phyloP scores from a whole-genome alignment of 768 basidiomycete genomes.

The Tulasnella sp. region DNA sequence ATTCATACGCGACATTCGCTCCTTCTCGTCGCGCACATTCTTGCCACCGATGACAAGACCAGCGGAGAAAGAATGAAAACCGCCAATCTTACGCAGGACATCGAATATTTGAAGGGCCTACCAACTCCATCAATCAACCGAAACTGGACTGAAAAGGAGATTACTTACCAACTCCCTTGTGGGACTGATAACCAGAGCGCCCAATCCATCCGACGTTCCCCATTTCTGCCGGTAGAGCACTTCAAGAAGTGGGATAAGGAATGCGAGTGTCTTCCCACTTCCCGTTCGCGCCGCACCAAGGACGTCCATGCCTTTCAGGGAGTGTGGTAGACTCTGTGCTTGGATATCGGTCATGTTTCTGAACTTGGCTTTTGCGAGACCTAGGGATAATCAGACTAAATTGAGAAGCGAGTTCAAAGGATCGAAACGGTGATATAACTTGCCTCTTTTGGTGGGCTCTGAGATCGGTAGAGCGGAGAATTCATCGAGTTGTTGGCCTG shows the following conservation, averaged over 20 bases:
- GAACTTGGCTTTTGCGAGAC: conserved; percentile 78
- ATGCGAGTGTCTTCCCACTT: conserved; percentile 64
- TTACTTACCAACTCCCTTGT: conserved; percentile 75
- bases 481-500: conserved; percentile 38
- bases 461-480: conserved; percentile 75
- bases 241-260: conserved; percentile 56
- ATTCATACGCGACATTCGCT: conserved; percentile 85
- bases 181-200: conserved; percentile 86
- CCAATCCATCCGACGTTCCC: conserved; percentile 63
- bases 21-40: conserved; percentile 83
- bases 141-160: not conserved
- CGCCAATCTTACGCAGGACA: conserved; percentile 84
- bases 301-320: conserved; percentile 51
- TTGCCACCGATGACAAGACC: conserved; percentile 95
- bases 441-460: conserved; percentile 59
- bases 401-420: not conserved
- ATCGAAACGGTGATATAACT: conserved; percentile 10
- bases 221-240: conserved; percentile 51
- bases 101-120: conserved; percentile 99
- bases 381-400: conserved; percentile 32
- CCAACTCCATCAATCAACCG: not conserved
- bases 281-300: conserved; percentile 60
- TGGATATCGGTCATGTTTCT: conserved; percentile 78
- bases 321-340: conserved; percentile 43
- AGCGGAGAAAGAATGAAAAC: conserved; percentile 83